phyloP scores from a whole-genome alignment of 2,329 filamentous ascomycete genomes.

The Epicoccum sorghinum region DNA sequence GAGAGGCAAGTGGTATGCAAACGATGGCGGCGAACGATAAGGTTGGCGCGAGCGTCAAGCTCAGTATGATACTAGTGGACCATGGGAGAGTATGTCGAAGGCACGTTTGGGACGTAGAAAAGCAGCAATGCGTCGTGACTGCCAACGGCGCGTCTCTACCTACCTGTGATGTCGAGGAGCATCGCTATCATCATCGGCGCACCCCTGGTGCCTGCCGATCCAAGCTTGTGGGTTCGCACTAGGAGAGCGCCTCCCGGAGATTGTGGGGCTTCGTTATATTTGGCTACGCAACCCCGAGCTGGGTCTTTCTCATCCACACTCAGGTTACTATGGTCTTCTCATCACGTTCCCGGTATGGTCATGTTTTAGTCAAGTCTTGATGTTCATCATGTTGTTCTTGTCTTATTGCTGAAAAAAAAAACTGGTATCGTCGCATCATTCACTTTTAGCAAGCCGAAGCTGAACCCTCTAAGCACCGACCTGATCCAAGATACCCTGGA shows the following conservation, averaged over 20 bases:
- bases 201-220: constrained; percentile 16
- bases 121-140: not conserved
- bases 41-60: constrained; percentile 18
- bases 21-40: not conserved
- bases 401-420: constrained; percentile 19
- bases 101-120: not conserved
- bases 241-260: constrained; percentile 6
- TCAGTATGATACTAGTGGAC: constrained; percentile 10
- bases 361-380: not conserved
- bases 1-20: not conserved
- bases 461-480: constrained; percentile 39
- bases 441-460: not conserved
- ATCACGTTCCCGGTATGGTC: not conserved
- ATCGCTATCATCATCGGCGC: constrained; percentile 2
- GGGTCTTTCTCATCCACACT: not conserved
- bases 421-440: constrained; percentile 24
- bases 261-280: constrained; percentile 7
- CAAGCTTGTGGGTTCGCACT: constrained; percentile 8
- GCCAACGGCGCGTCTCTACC: not conserved
- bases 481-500: constrained; percentile 79
- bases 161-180: not conserved
- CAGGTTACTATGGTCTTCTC: not conserved
- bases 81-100: constrained; percentile 16
- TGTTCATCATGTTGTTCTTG: constrained; percentile 1
- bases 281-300: not conserved